Evolutionary conservation across 1,284 basidiomycete species (phyloP), one percentile per base, ranked within the genome.

Genomic region (Cryptococcus amylolentus): DNA sequence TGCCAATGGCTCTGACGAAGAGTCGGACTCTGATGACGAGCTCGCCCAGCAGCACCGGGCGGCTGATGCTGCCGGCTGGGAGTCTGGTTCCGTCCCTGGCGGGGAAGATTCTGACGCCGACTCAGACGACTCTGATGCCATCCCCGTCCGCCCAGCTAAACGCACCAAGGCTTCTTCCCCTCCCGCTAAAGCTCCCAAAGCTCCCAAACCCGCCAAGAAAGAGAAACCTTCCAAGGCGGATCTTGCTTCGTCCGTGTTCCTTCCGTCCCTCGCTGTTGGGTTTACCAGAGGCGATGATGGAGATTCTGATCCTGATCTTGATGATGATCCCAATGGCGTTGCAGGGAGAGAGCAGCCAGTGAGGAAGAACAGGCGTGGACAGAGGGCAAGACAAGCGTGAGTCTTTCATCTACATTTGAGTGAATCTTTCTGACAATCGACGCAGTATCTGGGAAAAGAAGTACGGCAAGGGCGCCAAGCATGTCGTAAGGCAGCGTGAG

Each of bases 381-480:
- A 98, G 76, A 80, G 91, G 51, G 94, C 94, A 10, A 81, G 94
- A 55, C 83, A 88, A 79, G 89, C 89, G 90, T 95, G 76, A 83
- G 91, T 87, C 13, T 26, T 37, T 3, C 27, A 16, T 58, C 13
- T 23, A 40, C n/a, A 6, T 40, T 28, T 39, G 20, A n/a, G 47
- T 42, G 41, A 44, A 41, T n/a, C 10, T n/a, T 51, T 12, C 38
- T 16, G 9, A 51, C 9, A 12, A 26, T 37, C 42, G 44, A 13
- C 14, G 35, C 48, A 96, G 93, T 1, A 94, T 98, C 62, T 97
- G 93, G 92, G 94, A 96, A 79, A 94, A 93, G 79, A 97, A 94
- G 77, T 97, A 86, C 69, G 94, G 94, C 53, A 84, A 82, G 61
- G 85, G 87, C 58, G 94, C 94, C 13, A 95, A 94, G 73, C 94